These are phyloP conservation scores for Obba rivulosa DNA, from an alignment of 768 basidiomycete species.

Conservation along the genomic window DNA sequence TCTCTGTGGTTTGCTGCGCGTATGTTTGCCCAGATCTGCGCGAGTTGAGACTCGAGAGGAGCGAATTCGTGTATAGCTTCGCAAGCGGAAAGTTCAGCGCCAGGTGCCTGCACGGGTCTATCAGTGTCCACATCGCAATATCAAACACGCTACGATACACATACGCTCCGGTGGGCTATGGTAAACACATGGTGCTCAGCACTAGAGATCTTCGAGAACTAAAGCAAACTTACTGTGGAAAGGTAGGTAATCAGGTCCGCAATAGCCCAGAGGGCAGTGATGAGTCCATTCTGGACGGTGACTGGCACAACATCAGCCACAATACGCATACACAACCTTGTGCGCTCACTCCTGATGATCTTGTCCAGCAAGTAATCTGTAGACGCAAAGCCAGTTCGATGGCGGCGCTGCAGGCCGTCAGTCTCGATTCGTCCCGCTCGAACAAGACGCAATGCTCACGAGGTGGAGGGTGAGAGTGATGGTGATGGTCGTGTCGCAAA, in stretches of 20 bases:
- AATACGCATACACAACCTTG: background rate
- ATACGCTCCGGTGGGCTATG: background rate
- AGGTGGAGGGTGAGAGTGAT: constrained; percentile 34
- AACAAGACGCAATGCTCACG: constrained; percentile 20
- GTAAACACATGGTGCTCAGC: background rate
- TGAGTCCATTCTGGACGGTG: constrained; percentile 34
- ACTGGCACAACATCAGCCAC: constrained; percentile 19
- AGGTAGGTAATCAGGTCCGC: constrained; percentile 19
- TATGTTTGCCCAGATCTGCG: constrained; percentile 7
- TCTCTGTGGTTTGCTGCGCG: background rate
- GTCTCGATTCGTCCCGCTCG: background rate
- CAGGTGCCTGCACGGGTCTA: constrained; percentile 14
- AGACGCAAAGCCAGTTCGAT: constrained; percentile 30
- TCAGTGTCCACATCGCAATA: background rate
- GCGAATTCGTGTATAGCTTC: constrained; percentile 32
- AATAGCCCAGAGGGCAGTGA: constrained; percentile 33
- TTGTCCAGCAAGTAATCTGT: constrained; percentile 33
- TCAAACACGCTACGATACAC: background rate
- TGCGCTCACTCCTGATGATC: constrained; percentile 24
- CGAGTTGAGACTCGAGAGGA: constrained; percentile 29
- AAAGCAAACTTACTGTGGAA: background rate
- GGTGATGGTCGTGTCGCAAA: constrained; percentile 45
- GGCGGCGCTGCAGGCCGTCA: constrained; percentile 27
- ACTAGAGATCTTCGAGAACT: background rate
- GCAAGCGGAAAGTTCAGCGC: constrained; percentile 27